A percentile compares a stretch with the other conserved stretches of the same genome.
Evolutionary conservation across 2,329 filamentous ascomycete species (phyloP).

Genomic region (Xylaria sp.): DNA sequence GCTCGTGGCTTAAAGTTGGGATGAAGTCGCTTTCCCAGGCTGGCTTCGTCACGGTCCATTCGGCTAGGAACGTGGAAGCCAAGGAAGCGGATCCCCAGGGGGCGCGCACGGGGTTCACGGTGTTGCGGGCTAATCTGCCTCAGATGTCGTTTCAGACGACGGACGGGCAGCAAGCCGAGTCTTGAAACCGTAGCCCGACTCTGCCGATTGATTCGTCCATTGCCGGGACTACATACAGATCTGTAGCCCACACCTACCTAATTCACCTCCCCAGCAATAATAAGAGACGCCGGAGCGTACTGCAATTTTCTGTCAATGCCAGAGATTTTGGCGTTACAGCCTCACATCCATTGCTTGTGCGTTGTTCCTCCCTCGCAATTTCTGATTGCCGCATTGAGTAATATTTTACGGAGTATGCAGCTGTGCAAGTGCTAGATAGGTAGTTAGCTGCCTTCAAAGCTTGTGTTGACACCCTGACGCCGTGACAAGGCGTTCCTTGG

Average conservation of each 20-base stretch:
- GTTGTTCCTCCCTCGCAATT: too few relatives aligned
- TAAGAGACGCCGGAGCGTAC: not conserved
- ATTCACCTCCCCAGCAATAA: constrained; percentile 14
- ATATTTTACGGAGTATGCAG: too few relatives aligned
- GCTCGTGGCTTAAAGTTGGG: constrained; percentile 24
- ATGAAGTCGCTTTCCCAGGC: constrained; percentile 23
- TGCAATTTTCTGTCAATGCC: not conserved
- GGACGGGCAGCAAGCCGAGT: constrained; percentile 33
- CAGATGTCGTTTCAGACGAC: constrained; percentile 38
- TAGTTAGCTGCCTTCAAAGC: too few relatives aligned
- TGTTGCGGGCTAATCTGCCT: constrained; percentile 31
- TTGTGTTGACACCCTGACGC: too few relatives aligned
- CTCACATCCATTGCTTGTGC: not conserved
- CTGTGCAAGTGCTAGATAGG: too few relatives aligned
- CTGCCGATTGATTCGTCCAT: constrained; percentile 28
- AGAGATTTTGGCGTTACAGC: too few relatives aligned
- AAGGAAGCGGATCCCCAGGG: constrained; percentile 7
- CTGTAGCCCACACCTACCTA: too few relatives aligned
- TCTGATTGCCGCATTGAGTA: too few relatives aligned
- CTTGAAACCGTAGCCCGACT: constrained; percentile 34
- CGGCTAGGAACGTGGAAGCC: constrained; percentile 24
- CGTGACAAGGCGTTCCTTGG: too few relatives aligned
- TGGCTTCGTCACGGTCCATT: constrained; percentile 18
- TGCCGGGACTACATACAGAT: constrained; percentile 12
- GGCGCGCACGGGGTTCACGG: constrained; percentile 20